phyloP scores from a whole-genome alignment of 1,284 basidiomycete genomes.

The Cryptococcus sp. region DNA sequence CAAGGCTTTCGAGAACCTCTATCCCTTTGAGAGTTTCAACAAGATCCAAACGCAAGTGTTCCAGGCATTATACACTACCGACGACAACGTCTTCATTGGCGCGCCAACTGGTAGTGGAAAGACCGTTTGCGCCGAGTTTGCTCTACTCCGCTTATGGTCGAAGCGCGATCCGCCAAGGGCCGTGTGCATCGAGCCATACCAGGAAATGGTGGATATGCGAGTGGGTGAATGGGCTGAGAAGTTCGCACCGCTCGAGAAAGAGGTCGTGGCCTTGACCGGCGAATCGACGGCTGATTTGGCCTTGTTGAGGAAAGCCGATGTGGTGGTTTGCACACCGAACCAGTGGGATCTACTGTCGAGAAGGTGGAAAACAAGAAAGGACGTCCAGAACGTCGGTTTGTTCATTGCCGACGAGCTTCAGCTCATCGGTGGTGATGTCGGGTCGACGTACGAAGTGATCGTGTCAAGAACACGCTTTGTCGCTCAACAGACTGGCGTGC shows the following conservation, averaged over 20 bases:
- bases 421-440: conserved; percentile 86
- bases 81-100: conserved; percentile 94
- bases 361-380: conserved; percentile 90
- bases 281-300: conserved; percentile 93
- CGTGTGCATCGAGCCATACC: conserved; percentile 94
- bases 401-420: conserved; percentile 96
- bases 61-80: conserved; percentile 93
- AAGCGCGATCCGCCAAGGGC: conserved; percentile 80
- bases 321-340: conserved; percentile 88
- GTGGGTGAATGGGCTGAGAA: conserved; percentile 86
- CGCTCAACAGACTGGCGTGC: conserved; percentile 87
- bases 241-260: conserved; percentile 81
- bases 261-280: conserved; percentile 88
- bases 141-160: conserved; percentile 87
- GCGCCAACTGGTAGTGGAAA: conserved; percentile 97
- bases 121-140: conserved; percentile 96
- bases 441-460: conserved; percentile 93
- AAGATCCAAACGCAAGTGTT: conserved; percentile 99
- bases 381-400: conserved; percentile 89
- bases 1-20: conserved; percentile 83
- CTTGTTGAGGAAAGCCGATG: conserved; percentile 82
- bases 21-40: conserved; percentile 86
- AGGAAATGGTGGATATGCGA: conserved; percentile 91
- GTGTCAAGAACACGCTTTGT: conserved; percentile 94
- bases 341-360: conserved; percentile 97